These are phyloP conservation scores for Globisporangium cylindrosporum DNA, from an alignment of 352 stramenopile species.

Conservation along the genomic window DNA sequence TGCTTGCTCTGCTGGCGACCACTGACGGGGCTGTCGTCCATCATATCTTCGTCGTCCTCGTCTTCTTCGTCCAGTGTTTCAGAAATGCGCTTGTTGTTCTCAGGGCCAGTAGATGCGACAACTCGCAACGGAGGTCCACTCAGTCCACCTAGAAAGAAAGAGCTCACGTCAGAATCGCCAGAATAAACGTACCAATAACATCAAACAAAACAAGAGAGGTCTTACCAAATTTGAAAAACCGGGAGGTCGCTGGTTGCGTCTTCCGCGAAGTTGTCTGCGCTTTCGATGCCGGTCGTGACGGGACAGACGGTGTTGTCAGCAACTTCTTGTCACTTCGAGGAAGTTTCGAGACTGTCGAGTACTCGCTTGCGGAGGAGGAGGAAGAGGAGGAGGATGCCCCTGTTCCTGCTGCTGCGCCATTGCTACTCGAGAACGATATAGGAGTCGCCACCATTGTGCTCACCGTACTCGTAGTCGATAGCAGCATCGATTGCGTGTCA, in stretches of 20 bases:
- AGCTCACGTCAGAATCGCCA: not conserved
- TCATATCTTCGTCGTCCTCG: conserved; percentile 33
- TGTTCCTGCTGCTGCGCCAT: conserved; percentile 2
- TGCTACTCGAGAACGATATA: conserved; percentile 8
- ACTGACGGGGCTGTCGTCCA: conserved; percentile 19
- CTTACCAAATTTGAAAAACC: conserved; percentile 44
- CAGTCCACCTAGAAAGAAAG: not conserved
- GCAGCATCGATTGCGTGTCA: conserved; percentile 14
- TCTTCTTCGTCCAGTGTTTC: conserved; percentile 46
- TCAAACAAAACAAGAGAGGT: not conserved
- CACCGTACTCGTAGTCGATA: conserved; percentile 11
- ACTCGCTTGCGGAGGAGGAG: conserved; percentile 28
- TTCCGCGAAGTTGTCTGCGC: conserved; percentile 60
- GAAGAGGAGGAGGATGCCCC: conserved; percentile 23
- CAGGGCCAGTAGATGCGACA: conserved; percentile 27
- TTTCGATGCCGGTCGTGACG: conserved; percentile 34
- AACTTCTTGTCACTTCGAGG: conserved; percentile 24
- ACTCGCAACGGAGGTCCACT: conserved; percentile 47
- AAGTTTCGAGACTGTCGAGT: conserved; percentile 46
- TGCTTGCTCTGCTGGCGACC: conserved; percentile 16
- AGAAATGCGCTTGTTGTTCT: conserved; percentile 20
- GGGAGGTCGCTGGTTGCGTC: conserved; percentile 24
- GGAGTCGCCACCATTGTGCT: conserved; percentile 20
- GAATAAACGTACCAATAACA: not conserved
- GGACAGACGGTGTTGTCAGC: conserved; percentile 46